These are phyloP conservation scores for Xylaria multiplex DNA, from an alignment of 2,329 filamentous ascomycete species.

Conservation along the genomic window DNA sequence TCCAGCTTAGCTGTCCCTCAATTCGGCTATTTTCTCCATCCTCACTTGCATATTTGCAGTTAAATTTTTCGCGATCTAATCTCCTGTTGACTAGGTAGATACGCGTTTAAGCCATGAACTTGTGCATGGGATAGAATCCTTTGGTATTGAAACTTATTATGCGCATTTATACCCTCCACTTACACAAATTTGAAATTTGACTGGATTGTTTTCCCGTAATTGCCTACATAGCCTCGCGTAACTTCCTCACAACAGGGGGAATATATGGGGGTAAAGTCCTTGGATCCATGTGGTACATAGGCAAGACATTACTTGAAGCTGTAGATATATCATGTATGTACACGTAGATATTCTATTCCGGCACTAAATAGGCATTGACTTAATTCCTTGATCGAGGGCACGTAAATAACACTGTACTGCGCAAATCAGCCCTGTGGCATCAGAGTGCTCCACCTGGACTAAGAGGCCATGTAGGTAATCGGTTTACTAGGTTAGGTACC, in stretches of 20 bases:
- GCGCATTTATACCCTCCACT: not conserved
- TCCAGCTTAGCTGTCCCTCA: conserved; percentile 1
- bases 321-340: too few species aligned
- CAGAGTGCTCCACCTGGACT: conserved; percentile 7
- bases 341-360: too few species aligned
- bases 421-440: conserved; percentile 31
- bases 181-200: too few species aligned
- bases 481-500: not conserved
- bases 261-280: not conserved
- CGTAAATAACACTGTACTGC: not conserved
- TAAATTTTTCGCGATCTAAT: conserved; percentile 22
- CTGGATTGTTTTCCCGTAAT: too few species aligned
- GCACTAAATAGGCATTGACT: not conserved
- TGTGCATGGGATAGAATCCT: conserved; percentile 4
- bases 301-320: too few species aligned
- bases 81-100: conserved; percentile 7
- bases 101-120: not conserved
- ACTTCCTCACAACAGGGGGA: not conserved
- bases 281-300: too few species aligned
- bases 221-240: not conserved
- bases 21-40: conserved; percentile 13
- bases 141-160: not conserved
- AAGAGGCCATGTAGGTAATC: not conserved
- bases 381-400: not conserved
- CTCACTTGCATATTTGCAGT: conserved; percentile 14